Conservation (phyloP, 2,329 filamentous ascomycete species). For the Ceratocystis ficicola region DNA sequence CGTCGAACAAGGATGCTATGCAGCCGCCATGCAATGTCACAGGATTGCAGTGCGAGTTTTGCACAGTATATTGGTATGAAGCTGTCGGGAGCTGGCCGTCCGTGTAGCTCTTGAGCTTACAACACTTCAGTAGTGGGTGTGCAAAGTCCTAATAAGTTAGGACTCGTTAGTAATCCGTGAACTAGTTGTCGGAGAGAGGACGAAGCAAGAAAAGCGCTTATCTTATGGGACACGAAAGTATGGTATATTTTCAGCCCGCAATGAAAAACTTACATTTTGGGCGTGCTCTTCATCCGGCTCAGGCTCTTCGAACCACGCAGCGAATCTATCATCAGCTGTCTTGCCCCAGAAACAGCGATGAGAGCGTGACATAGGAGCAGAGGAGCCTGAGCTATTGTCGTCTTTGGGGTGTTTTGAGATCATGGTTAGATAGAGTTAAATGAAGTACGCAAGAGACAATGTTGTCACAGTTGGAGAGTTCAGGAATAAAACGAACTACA, state of each 20-base stretch:
- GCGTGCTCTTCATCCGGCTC: not conserved
- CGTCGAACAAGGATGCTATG: conserved; percentile 55
- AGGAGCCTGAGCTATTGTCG: not conserved
- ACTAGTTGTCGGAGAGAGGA: not conserved
- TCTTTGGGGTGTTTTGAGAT: not conserved
- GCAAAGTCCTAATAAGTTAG: conserved; percentile 35
- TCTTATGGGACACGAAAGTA: not conserved
- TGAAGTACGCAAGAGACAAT: no score
- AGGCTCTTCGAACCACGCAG: conserved; percentile 13
- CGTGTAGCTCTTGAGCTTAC: conserved; percentile 32
- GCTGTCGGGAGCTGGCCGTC: conserved; percentile 31
- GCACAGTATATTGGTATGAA: conserved; percentile 40
- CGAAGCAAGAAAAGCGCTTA: not conserved
- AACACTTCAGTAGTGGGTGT: conserved; percentile 32
- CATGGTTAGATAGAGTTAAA: not conserved
- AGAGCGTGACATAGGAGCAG: not conserved
- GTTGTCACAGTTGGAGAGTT: no score
- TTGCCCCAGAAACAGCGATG: conserved; percentile 10
- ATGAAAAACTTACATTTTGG: not conserved
- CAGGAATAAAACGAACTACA: no score
- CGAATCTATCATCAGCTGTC: conserved; percentile 17
- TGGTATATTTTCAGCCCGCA: no score
- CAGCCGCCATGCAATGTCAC: conserved; percentile 51
- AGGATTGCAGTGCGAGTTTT: conserved; percentile 41
- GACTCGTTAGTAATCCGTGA: no score